Evolutionary conservation across 306 rosid species (phyloP), one percentile per base, ranked within the genome.

Genomic region (Chamaecrista fasciculata): DNA sequence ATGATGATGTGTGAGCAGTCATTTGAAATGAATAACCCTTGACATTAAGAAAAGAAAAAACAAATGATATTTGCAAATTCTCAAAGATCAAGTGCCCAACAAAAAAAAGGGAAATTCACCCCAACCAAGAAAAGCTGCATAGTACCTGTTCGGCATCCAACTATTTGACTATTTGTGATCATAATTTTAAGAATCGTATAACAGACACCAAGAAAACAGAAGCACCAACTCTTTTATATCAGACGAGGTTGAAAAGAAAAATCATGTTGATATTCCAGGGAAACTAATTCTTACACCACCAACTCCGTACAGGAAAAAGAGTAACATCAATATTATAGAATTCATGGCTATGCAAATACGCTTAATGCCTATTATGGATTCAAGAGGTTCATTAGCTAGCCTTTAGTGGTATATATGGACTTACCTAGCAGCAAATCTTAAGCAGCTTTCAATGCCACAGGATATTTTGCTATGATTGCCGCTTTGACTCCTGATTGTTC

Each of bases 371-470:
- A 26, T 57, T n/a, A 57, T 7, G 42, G 15, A 57, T n/a, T 57
- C 24, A 31, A n/a, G 36, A 7, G 21, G 40, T 12, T 57, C 42
- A 6, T 28, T 57, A 57, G 42, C 40, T n/a, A 40, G 24, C 28
- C n/a, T 2, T 29, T 62, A 24, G 14, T 40, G 73, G 59, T n/a
- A 34, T 34, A 37, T 66, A 66, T 61, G 50, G 66, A 84, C 85
- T 65, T 78, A 89, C 98, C 80, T 76, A 65, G 70, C 76, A 62
- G 79, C 79, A 79, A 82, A 63, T 48, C 79, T 79, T 74, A 85
- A 56, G 82, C 85, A 70, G 78, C 68, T 72, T 36, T 51, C 73
- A 42, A 72, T 69, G 56, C 70, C 61, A 73, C 78, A 44, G 62
- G 78, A 48, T 58, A 49, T 62, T 76, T 62, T 62, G 67, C 66